Evolutionary conservation across 2,329 filamentous ascomycete genomes (phyloP).

Genomic region (Onygenales sp.): DNA sequence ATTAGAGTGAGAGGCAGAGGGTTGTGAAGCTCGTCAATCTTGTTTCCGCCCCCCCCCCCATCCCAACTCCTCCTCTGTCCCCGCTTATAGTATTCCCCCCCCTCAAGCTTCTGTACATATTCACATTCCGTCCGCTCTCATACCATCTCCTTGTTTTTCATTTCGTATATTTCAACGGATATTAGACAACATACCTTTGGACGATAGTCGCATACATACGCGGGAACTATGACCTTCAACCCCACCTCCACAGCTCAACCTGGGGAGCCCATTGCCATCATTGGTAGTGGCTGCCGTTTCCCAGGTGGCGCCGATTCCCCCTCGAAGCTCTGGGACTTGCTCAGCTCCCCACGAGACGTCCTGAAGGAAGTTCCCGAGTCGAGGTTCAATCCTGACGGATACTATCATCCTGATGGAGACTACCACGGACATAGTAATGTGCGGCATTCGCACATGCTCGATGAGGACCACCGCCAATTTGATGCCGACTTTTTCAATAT

Average conservation of each 20-base stretch:
- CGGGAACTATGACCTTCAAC: neutral
- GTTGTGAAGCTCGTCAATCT: no score
- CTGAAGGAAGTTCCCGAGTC: constrained; percentile 12
- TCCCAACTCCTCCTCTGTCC: no score
- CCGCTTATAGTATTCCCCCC: no score
- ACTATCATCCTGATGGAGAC: constrained; percentile 14
- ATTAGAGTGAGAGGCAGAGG: no score
- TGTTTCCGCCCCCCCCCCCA: no score
- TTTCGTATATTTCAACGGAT: no score
- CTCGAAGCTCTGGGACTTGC: constrained; percentile 33
- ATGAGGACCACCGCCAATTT: constrained; percentile 14
- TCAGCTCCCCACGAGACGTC: constrained; percentile 10
- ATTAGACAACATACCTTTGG: no score
- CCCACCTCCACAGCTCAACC: neutral
- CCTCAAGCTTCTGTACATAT: no score
- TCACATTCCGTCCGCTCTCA: no score
- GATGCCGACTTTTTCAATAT: constrained; percentile 19
- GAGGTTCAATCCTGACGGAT: constrained; percentile 13
- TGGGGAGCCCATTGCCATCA: constrained; percentile 33
- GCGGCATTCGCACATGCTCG: constrained; percentile 5
- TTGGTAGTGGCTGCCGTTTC: constrained; percentile 37
- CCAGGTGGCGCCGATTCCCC: constrained; percentile 29
- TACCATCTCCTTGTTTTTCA: no score
- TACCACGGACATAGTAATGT: constrained; percentile 14
- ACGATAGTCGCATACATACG: neutral